Evolutionary conservation across 352 stramenopile genomes (phyloP), one percentile per base, ranked within the genome.

Genomic region (Pythium rhizo-oryzae): DNA sequence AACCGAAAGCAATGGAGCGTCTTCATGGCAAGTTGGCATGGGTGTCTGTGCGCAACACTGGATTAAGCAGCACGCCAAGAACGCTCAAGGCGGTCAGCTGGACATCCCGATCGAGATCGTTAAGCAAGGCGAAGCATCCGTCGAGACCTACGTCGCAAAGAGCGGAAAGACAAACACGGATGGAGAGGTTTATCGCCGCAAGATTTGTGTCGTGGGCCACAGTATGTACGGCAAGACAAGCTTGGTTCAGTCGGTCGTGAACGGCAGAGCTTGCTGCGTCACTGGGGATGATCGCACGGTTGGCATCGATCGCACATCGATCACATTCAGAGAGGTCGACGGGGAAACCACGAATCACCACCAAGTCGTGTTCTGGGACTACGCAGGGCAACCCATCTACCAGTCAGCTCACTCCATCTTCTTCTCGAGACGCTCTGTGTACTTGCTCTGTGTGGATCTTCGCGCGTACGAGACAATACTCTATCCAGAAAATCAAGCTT

Each of bases 161-260:
- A 30, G 21, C 9, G 15, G 1, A 3, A 25, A 18, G 16, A 59
- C 52, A n/a, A 41, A 9, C 4, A 18, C 28, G 2, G 52, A 46
- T 6, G 25, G 19, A 28, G 28, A 18, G 13, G 7, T 59, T n/a
- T 44, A 41, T 8, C 52, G 52, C n/a, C 30, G 52, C 55, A 61
- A 52, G 55, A 61, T 61, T 21, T 61, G 55, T 23, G 55, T 61
- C 13, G 55, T 61, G 35, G 55, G 55, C 13, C 55, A n/a, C 33
- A 51, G 12, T 4, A 37, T 1, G 23, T 47, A 11, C 12, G 55
- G 55, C 12, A 61, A 61, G 18, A 61, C 55, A 7, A 61, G 55
- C 51, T 23, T 61, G 8, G 33, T 51, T 4, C 0, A 61, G 0
- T 59, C 52, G 6, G 12, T 59, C 2, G 28, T 3, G 30, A 19